Evolutionary conservation across 768 basidiomycete species (phyloP), one percentile per base, ranked within the genome.

Genomic region (Hemileccinum impolitum): DNA sequence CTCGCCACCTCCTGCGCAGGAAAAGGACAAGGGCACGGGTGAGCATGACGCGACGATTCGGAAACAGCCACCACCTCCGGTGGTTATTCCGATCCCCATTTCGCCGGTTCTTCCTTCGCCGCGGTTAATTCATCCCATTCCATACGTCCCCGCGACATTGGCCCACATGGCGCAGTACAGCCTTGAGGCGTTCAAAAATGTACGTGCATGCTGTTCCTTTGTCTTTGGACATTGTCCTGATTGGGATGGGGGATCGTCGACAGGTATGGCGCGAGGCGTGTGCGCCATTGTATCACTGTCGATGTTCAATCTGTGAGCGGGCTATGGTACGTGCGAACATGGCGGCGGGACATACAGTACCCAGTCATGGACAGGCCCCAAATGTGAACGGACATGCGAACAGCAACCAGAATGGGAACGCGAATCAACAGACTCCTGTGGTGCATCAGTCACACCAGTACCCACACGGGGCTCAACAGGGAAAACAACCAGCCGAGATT

Each of bases 201-300:
- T 87, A 56, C 46, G 82, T 75, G 30, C 3, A 14, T 6, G 39
- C 5, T 37, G 13, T 39, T 13, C 14, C 43, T 55, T 35, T 32
- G 18, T 40, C 3, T 19, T 48, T 18, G 25, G 18, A 15, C 43
- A 31, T 26, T 42, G 35, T 48, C 40, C 43, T 57, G 30, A 54
- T 30, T 3, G 6, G 18, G 18, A 25, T 32, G 19, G 8, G 30
- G 48, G 19, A 39, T 37, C 26, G 13, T 21, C 1, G 21, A 43
- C 60, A 88, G 86, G 74, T 80, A 9, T 89, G 87, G 87, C 75
- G 84, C 34, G 85, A 88, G 50, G 87, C 85, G 0, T 87, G 82
- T 62, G 73, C 78, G 4, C 86, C 85, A 0, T 55, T 89, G 37
- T 89, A 83, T 60, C 80, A 84, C 38, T 89, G 87, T 60, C 75